Evolutionary conservation across 108 stramenopile species (phyloP), one percentile per base, ranked within the genome.

Genomic region (Cyclotella choctawhatcheeana): DNA sequence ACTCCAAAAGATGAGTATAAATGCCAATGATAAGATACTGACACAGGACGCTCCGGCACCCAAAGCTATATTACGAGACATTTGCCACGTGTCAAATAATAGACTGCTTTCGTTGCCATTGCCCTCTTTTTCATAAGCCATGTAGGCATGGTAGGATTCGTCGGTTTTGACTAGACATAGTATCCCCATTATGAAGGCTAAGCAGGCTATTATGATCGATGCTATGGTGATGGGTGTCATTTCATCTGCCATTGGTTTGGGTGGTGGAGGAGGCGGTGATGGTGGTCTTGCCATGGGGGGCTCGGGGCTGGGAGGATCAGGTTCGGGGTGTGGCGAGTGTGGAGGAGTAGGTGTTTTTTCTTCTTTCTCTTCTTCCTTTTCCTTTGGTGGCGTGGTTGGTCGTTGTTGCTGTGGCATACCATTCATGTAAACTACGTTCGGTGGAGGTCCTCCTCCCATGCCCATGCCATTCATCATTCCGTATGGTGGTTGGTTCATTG

Each of bases 1-100:
- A 24, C 61, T 32, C 50, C 61, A 72, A 45, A 72, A 72, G 0
- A 61, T 26, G 17, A 60, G 48, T 16, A 72, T 31, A 62, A 53
- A 59, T 16, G 71, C 60, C 22, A 72, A 51, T 35, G 61, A 62
- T 26, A 52, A 72, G 50, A 40, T 31, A 0, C 44, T 14, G 10
- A 53, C 31, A 7, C 34, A 52, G 29, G 71, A 48, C 21, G 34
- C 71, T 16, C 61, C 71, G 35, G 71, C 44, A 3, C 59, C 59
- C 17, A 72, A 25, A 0, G 71, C 60, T 27, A 72, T 52, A 5
- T 60, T 72, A 1, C 71, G 51, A 3, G 17, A 8, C 59, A 60
- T 60, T 60, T 60, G 59, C 59, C 59, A 60, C 10, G 35, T 24
- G 10, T 60, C 59, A 24, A 43, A 60, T 1, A 60, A 22, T 18